These are phyloP conservation scores for Opeltia flavorubescens DNA, from an alignment of 495 filamentous ascomycete genomes.

Conservation along the genomic window DNA sequence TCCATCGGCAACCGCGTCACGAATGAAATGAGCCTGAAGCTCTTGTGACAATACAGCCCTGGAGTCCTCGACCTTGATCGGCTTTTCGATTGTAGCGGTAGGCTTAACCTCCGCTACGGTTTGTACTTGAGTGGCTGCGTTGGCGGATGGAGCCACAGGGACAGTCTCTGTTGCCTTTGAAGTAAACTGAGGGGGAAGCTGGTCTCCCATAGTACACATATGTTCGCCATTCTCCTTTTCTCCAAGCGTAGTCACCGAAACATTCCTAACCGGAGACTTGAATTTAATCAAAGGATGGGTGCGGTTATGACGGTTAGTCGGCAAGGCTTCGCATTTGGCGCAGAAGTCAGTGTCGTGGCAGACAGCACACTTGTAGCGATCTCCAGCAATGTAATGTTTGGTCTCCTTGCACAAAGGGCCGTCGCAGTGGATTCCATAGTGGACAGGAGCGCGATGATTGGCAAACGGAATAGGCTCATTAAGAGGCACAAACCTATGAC, in stretches of 20 bases:
- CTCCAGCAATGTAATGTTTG: constrained; percentile 60
- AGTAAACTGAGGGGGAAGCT: constrained; percentile 19
- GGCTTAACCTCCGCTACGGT: constrained; percentile 61
- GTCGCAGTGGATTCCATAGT: constrained; percentile 87
- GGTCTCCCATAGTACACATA: constrained; percentile 55
- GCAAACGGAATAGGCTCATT: constrained; percentile 61
- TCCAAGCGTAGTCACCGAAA: constrained; percentile 71
- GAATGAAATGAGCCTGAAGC: constrained; percentile 62
- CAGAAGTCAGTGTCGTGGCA: constrained; percentile 97
- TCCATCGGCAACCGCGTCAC: constrained; percentile 67
- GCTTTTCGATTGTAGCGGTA: constrained; percentile 29
- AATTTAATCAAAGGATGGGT: constrained; percentile 96
- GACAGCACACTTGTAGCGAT: constrained; percentile 93
- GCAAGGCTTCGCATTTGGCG: constrained; percentile 79
- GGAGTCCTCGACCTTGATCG: constrained; percentile 16
- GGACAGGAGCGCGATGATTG: constrained; percentile 33
- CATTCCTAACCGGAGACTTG: constrained; percentile 82
- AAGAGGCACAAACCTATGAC: constrained; percentile 82
- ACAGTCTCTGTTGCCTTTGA: constrained; percentile 38
- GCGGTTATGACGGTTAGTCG: constrained; percentile 71
- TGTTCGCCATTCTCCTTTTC: constrained; percentile 51
- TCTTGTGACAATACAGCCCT: constrained; percentile 6
- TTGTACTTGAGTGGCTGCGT: constrained; percentile 49
- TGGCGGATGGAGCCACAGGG: constrained; percentile 30
- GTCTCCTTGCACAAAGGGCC: constrained; percentile 68